These are phyloP conservation scores for Rhodamnia argentea DNA, from an alignment of 345 rosid species.

Conservation along the genomic window DNA sequence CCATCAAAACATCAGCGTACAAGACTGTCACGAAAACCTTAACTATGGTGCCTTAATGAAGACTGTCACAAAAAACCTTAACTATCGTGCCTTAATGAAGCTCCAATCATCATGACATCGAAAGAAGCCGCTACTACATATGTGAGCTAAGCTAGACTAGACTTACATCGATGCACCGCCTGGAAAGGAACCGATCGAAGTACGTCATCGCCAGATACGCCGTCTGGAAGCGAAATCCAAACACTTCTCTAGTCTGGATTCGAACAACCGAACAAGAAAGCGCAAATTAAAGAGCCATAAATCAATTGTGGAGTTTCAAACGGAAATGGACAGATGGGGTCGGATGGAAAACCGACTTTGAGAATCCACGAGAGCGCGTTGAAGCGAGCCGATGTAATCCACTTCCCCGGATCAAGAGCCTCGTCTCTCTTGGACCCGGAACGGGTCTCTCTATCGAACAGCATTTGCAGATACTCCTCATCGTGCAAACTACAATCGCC, in stretches of 20 bases:
- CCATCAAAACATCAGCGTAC: not conserved
- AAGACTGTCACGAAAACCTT: not conserved
- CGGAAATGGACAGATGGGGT: not conserved
- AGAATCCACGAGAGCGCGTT: constrained; percentile 48
- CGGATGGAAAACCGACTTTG: constrained; percentile 19
- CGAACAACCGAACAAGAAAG: not conserved
- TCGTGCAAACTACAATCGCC: not conserved
- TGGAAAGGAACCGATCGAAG: constrained; percentile 48
- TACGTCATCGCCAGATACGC: constrained; percentile 40
- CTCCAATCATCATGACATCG: not conserved
- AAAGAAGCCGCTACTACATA: not conserved
- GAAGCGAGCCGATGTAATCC: constrained; percentile 26
- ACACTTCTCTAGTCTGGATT: constrained; percentile 28
- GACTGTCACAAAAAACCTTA: not conserved
- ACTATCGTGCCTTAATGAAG: not conserved
- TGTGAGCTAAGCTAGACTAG: not conserved
- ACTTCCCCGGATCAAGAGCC: constrained; percentile 7
- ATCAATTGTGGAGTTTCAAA: not conserved
- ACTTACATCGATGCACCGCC: constrained; percentile 28
- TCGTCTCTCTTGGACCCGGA: constrained; percentile 14
- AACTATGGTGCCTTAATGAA: not conserved
- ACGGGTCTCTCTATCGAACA: constrained; percentile 27
- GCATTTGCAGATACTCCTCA: constrained; percentile 19
- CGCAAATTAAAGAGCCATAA: not conserved
- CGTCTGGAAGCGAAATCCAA: constrained; percentile 38